A percentile compares a stretch with the other conserved stretches of the same genome.
phyloP scores from a whole-genome alignment of 2,329 filamentous ascomycete species.

The Aureobasidium subglaciale region DNA sequence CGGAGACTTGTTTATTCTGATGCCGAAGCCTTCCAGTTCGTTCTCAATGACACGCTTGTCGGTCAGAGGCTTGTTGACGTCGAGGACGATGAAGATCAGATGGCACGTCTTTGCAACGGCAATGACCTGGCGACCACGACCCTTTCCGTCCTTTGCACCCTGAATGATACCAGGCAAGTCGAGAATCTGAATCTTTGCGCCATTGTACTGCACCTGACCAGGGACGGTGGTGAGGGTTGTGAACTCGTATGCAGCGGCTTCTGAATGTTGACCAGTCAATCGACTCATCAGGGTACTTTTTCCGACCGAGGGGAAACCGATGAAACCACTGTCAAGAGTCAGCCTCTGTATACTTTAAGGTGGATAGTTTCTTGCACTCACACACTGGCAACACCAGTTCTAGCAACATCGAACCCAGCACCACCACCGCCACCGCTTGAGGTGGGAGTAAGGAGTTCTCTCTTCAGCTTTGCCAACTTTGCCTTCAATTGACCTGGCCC shows the following conservation, averaged over 20 bases:
- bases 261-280: constrained; percentile 92
- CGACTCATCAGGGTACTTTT: constrained; percentile 97
- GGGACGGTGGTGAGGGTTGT: constrained; percentile 96
- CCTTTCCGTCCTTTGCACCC: constrained; percentile 91
- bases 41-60: constrained; percentile 94
- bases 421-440: constrained; percentile 75
- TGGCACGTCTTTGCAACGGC: constrained; percentile 98
- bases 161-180: constrained; percentile 98
- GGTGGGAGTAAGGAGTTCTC: constrained; percentile 81
- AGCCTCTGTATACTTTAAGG: not conserved
- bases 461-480: constrained; percentile 95
- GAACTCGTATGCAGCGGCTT: constrained; percentile 96
- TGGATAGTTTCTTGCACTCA: constrained; percentile 30
- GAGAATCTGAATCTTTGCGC: constrained; percentile 91
- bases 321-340: constrained; percentile 58
- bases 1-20: constrained; percentile 92
- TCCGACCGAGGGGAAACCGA: constrained; percentile 95
- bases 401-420: constrained; percentile 91
- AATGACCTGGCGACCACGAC: constrained; percentile 91
- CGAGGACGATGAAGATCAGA: constrained; percentile 95
- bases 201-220: constrained; percentile 92
- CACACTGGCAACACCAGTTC: constrained; percentile 93
- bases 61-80: constrained; percentile 96
- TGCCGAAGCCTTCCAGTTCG: constrained; percentile 94
- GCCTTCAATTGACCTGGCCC: constrained; percentile 75